phyloP scores from a whole-genome alignment of 805 yeast species.

The Ogataea pilisensis region DNA sequence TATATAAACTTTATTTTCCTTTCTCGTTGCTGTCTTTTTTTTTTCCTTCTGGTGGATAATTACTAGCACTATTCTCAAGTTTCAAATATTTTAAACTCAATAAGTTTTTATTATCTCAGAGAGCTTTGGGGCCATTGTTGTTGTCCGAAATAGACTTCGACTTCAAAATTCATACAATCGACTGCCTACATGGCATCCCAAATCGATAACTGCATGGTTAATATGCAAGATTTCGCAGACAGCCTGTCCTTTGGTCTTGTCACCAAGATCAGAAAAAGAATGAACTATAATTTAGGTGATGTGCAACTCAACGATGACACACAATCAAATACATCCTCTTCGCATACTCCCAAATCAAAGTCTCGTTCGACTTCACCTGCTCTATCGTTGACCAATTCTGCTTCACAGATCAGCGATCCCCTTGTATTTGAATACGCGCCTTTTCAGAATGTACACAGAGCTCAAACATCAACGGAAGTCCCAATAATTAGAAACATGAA shows the following conservation, averaged over 20 bases:
- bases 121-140: too few species aligned
- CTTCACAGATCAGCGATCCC: not conserved
- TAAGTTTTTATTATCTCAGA: too few species aligned
- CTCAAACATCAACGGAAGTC: not conserved
- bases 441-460: not conserved
- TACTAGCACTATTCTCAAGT: too few species aligned
- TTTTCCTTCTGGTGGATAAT: too few species aligned
- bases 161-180: too few species aligned
- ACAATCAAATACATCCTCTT: not conserved
- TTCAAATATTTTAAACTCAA: too few species aligned
- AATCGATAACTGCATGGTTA: not conserved
- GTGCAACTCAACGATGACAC: slow-evolving; percentile 12
- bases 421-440: too few species aligned
- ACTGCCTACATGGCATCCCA: not conserved
- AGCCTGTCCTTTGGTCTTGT: slow-evolving; percentile 17
- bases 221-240: slow-evolving; percentile 11
- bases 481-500: too few species aligned
- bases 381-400: not conserved
- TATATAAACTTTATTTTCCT: too few species aligned
- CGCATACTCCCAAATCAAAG: not conserved
- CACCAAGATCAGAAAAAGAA: slow-evolving; percentile 10
- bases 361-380: not conserved
- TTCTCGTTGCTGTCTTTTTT: too few species aligned
- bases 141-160: too few species aligned
- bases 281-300: slow-evolving; percentile 11